phyloP scores from a whole-genome alignment of 192 early-diverging fungal genomes.

The Entomortierella chlamydospora region DNA sequence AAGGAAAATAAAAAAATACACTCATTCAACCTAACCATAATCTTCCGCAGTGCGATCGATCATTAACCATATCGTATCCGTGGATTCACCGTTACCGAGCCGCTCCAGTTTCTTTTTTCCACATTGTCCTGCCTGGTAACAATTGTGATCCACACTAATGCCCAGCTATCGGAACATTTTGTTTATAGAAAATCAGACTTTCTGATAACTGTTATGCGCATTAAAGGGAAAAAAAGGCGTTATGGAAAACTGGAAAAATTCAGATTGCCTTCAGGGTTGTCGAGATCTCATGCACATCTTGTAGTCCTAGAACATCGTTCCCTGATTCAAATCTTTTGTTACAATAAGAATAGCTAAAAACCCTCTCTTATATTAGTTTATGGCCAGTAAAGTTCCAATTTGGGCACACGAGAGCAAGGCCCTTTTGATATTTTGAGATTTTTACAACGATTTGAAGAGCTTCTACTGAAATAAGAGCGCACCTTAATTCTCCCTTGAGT shows the following conservation, averaged over 20 bases:
- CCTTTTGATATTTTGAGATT: neutral
- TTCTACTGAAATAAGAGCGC: neutral
- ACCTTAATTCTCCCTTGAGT: neutral
- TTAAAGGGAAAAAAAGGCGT: neutral
- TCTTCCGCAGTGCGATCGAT: neutral
- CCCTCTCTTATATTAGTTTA: no score
- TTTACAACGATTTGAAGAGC: neutral
- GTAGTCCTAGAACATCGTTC: no score
- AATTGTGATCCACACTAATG: neutral
- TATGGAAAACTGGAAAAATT: neutral
- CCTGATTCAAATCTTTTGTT: no score
- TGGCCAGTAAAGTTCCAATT: neutral
- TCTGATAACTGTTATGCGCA: neutral
- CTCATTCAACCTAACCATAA: neutral
- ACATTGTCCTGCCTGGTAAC: neutral
- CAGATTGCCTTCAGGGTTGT: no score
- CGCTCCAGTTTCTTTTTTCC: neutral
- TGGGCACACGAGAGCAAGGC: neutral
- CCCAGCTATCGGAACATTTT: neutral
- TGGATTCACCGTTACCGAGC: neutral
- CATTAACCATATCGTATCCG: neutral
- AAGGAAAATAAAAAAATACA: no score
- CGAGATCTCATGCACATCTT: no score
- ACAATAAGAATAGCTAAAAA: no score
- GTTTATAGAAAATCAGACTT: no score